These are phyloP conservation scores for Nicotiana noctiflora DNA, from an alignment of 257 asterid genomes.

Conservation along the genomic window DNA sequence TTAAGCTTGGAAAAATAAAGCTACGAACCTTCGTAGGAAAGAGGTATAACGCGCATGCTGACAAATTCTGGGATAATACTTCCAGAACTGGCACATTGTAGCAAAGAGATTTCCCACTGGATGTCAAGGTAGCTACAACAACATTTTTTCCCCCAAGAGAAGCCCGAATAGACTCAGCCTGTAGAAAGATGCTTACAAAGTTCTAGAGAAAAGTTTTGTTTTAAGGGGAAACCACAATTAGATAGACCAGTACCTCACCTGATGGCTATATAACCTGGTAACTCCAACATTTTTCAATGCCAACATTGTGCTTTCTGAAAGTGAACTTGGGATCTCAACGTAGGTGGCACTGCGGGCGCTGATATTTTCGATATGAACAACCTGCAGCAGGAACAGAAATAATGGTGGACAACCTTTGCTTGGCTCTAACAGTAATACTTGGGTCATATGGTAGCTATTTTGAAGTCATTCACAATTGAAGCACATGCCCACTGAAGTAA, in stretches of 20 bases:
- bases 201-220: conserved; percentile 6
- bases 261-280: conserved; percentile 80
- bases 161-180: conserved; percentile 83
- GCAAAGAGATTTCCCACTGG: conserved; percentile 99
- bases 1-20: conserved; percentile 4
- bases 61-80: conserved; percentile 47
- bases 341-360: conserved; percentile 53
- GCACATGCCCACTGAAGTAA: not conserved
- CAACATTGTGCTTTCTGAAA: conserved; percentile 51
- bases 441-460: not conserved
- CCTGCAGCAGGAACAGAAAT: conserved; percentile 36
- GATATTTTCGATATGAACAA: conserved; percentile 79
- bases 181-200: conserved; percentile 3
- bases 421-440: not conserved
- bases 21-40: conserved; percentile 84
- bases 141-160: conserved; percentile 89
- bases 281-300: conserved; percentile 67
- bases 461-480: conserved; percentile 1
- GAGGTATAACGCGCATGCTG: conserved; percentile 81
- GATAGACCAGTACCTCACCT: conserved; percentile 37
- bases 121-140: conserved; percentile 91
- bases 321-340: conserved; percentile 67
- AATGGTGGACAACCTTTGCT: not conserved
- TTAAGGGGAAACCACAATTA: not conserved
- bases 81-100: conserved; percentile 92